Evolutionary conservation across 768 basidiomycete species (phyloP).

Genomic region (Trametes elegans): DNA sequence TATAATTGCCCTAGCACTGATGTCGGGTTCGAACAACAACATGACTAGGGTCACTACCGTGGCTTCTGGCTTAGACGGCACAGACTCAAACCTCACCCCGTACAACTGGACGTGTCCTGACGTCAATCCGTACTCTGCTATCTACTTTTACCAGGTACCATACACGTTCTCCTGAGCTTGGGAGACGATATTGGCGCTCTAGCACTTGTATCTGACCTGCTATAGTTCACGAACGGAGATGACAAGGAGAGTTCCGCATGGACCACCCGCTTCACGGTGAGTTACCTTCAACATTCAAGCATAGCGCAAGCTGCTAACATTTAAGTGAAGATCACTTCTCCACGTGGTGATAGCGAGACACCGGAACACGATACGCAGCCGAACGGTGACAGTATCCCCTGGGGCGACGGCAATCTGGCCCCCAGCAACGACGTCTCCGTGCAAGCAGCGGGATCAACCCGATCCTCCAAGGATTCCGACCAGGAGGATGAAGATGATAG

Average conservation of each 20-base stretch:
- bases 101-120: slow-evolving; percentile 38
- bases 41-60: slow-evolving; percentile 35
- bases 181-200: too few relatives aligned
- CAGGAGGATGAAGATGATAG: not conserved
- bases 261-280: slow-evolving; percentile 41
- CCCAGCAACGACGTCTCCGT: not conserved
- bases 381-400: slow-evolving; percentile 36
- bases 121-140: slow-evolving; percentile 36
- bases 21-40: slow-evolving; percentile 39
- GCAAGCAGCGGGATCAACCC: not conserved
- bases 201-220: not conserved
- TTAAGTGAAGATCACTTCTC: slow-evolving; percentile 34
- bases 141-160: slow-evolving; percentile 41
- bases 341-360: slow-evolving; percentile 26
- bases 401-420: slow-evolving; percentile 33
- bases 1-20: slow-evolving; percentile 28
- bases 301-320: not conserved
- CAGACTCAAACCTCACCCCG: slow-evolving; percentile 30
- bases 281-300: not conserved
- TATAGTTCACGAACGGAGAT: slow-evolving; percentile 32
- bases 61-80: slow-evolving; percentile 32
- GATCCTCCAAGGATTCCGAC: not conserved
- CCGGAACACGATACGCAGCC: slow-evolving; percentile 34
- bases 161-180: not conserved
- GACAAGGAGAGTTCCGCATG: slow-evolving; percentile 28